Evolutionary conservation across 2,329 filamentous ascomycete species (phyloP).

Genomic region (Coleophoma cylindrospora): DNA sequence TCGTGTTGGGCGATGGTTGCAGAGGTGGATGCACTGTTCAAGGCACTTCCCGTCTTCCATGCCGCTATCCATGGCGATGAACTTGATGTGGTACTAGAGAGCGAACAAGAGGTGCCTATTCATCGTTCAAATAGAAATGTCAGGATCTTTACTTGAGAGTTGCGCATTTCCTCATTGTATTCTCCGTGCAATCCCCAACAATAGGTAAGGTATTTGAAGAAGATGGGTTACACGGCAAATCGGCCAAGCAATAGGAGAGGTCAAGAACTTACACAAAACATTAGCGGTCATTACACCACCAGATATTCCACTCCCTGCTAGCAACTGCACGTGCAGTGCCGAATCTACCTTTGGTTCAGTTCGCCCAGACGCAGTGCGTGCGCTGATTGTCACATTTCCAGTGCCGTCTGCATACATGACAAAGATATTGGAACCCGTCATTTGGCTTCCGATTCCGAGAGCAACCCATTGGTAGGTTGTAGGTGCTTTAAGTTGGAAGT

Average conservation of each 20-base stretch:
- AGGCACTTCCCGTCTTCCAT: constrained; percentile 18
- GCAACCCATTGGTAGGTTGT: constrained; percentile 48
- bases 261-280: constrained; percentile 38
- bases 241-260: not conserved
- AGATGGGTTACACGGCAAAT: not conserved
- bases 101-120: constrained; percentile 11
- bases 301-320: constrained; percentile 48
- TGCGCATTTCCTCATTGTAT: not conserved
- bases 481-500: constrained; percentile 50
- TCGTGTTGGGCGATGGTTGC: constrained; percentile 15
- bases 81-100: constrained; percentile 10
- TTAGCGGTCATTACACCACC: constrained; percentile 52
- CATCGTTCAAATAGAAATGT: too few relatives aligned
- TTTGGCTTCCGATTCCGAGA: constrained; percentile 48
- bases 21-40: constrained; percentile 13
- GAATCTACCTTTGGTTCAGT: constrained; percentile 36
- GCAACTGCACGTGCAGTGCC: constrained; percentile 36
- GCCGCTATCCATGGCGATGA: constrained; percentile 21
- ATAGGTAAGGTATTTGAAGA: not conserved
- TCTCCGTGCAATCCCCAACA: too few relatives aligned
- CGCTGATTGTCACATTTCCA: constrained; percentile 51
- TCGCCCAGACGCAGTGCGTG: constrained; percentile 37
- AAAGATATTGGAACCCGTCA: constrained; percentile 54
- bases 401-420: constrained; percentile 47
- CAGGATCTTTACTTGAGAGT: constrained; percentile 2